Percentiles rank a stretch among this genome's conserved stretches.
Conservation (phyloP, 2,329 filamentous ascomycete species). For the Seiridium cupressi region DNA sequence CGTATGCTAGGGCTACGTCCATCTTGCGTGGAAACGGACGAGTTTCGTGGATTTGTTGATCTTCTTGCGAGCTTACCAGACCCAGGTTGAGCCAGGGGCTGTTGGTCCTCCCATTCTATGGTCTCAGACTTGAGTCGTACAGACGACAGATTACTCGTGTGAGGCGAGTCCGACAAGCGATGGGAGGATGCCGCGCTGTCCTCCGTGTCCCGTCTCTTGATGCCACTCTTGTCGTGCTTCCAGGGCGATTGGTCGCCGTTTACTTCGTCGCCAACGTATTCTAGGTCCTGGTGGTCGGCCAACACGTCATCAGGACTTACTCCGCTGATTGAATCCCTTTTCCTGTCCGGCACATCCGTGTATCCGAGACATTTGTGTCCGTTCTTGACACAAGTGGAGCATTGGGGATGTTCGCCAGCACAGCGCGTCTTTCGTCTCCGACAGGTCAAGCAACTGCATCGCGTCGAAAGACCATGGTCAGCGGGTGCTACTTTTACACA, state of each 20-base stretch:
- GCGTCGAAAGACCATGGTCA: slow-evolving; percentile 12
- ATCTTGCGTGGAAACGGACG: slow-evolving; percentile 39
- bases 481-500: slow-evolving; percentile 1
- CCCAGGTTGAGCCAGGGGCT: slow-evolving; percentile 14
- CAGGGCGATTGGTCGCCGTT: slow-evolving; percentile 24
- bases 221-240: slow-evolving; percentile 21
- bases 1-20: slow-evolving; percentile 35
- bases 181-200: slow-evolving; percentile 17
- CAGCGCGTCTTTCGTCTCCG: slow-evolving; percentile 75
- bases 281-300: slow-evolving; percentile 22
- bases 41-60: slow-evolving; percentile 26
- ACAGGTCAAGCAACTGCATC: slow-evolving; percentile 64
- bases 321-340: slow-evolving; percentile 26
- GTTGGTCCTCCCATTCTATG: slow-evolving; percentile 27
- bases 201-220: slow-evolving; percentile 21
- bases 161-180: slow-evolving; percentile 21
- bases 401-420: slow-evolving; percentile 69
- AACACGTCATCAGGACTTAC: slow-evolving; percentile 2
- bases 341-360: slow-evolving; percentile 50
- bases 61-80: slow-evolving; percentile 19
- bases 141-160: slow-evolving; percentile 18
- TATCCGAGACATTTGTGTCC: slow-evolving; percentile 70
- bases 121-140: slow-evolving; percentile 26
- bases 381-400: slow-evolving; percentile 71
- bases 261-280: slow-evolving; percentile 31